These are phyloP conservation scores for Elaeagnus macrophylla DNA, from an alignment of 306 rosid genomes.

Conservation along the genomic window DNA sequence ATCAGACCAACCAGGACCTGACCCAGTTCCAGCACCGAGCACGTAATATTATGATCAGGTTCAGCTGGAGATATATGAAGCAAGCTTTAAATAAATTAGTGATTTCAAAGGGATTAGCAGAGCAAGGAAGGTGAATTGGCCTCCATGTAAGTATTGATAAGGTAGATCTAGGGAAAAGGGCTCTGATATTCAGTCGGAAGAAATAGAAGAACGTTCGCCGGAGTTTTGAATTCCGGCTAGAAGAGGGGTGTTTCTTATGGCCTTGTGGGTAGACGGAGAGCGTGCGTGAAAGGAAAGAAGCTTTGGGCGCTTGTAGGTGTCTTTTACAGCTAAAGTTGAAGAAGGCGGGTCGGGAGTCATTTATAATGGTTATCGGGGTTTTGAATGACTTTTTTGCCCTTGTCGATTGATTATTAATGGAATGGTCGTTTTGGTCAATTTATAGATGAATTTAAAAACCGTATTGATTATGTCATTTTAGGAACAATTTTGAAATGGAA, in stretches of 20 bases:
- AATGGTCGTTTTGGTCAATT: too few relatives aligned
- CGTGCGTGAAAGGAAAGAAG: neutral
- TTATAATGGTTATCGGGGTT: conserved; percentile 17
- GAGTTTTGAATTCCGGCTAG: conserved; percentile 18
- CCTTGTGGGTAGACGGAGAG: too few relatives aligned
- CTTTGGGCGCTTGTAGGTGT: conserved; percentile 20
- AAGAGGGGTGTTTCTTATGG: neutral
- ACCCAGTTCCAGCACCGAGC: conserved; percentile 28
- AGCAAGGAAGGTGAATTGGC: neutral
- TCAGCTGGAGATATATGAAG: too few relatives aligned
- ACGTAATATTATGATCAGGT: too few relatives aligned
- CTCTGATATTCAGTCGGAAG: neutral
- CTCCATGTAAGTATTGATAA: neutral
- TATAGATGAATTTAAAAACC: too few relatives aligned
- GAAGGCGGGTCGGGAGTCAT: conserved; percentile 3
- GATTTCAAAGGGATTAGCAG: too few relatives aligned
- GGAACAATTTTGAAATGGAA: too few relatives aligned
- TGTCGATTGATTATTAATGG: neutral
- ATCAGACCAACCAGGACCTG: conserved; percentile 49
- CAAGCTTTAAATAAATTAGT: too few relatives aligned
- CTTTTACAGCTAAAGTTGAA: conserved; percentile 49
- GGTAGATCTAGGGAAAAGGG: neutral
- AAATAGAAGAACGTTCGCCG: conserved; percentile 11
- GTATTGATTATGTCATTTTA: too few relatives aligned
- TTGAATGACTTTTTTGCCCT: conserved; percentile 32